Conservation (phyloP, 495 filamentous ascomycete genomes). For the Bacidia gigantensis region DNA sequence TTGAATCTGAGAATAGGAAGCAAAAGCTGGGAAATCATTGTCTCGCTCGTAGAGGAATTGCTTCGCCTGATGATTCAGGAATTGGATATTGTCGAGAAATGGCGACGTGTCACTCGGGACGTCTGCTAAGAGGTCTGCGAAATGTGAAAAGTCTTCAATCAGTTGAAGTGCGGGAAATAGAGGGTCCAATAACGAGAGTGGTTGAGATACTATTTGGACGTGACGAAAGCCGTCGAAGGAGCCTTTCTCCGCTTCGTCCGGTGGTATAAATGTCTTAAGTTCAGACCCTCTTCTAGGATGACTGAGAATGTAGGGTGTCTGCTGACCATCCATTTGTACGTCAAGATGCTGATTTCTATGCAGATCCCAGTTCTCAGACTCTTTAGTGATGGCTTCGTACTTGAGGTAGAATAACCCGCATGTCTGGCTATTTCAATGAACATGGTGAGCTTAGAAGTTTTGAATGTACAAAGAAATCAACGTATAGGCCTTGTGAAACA, state of each 20-base stretch:
- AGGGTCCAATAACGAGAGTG: slow-evolving; percentile 11
- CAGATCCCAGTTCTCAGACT: slow-evolving; percentile 7
- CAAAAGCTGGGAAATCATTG: slow-evolving; percentile 10
- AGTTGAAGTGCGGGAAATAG: slow-evolving; percentile 13
- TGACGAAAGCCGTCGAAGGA: slow-evolving; percentile 12
- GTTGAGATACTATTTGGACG: slow-evolving; percentile 14
- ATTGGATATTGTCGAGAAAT: slow-evolving; percentile 7
- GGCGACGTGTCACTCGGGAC: slow-evolving; percentile 13
- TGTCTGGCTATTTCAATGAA: not conserved
- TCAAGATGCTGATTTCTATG: not conserved
- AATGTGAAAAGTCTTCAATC: slow-evolving; percentile 11
- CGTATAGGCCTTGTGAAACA: too few species aligned
- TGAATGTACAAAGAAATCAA: too few species aligned
- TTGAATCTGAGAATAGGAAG: slow-evolving; percentile 15
- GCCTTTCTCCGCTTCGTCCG: slow-evolving; percentile 8
- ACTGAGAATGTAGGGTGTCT: slow-evolving; percentile 13
- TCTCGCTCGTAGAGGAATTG: slow-evolving; percentile 9
- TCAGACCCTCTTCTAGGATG: slow-evolving; percentile 5
- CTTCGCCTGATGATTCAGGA: slow-evolving; percentile 3
- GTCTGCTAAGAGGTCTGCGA: slow-evolving; percentile 12
- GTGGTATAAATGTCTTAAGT: slow-evolving; percentile 8
- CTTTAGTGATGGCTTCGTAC: slow-evolving; percentile 9
- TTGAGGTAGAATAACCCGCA: slow-evolving; percentile 15
- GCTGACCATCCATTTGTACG: slow-evolving; percentile 1
- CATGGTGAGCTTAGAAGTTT: not conserved